These are phyloP conservation scores for Torulaspora microellipsoides DNA, from an alignment of 805 yeast species.

Conservation along the genomic window DNA sequence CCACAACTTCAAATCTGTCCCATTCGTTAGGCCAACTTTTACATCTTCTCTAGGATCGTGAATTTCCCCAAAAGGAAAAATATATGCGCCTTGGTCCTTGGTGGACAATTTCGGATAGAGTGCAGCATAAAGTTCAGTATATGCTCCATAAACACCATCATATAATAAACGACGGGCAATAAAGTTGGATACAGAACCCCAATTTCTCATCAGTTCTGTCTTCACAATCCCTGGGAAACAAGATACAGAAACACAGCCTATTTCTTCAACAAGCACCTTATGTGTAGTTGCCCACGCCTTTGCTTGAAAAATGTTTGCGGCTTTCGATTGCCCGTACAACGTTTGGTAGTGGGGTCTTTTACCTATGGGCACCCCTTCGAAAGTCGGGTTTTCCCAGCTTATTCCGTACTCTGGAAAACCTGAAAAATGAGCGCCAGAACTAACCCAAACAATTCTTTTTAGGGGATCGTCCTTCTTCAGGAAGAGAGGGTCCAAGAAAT, in stretches of 20 bases:
- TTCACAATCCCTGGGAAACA: constrained; percentile 37
- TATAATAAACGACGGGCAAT: constrained; percentile 15
- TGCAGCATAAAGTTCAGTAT: constrained; percentile 38
- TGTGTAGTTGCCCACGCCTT: constrained; percentile 34
- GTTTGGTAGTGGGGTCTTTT: constrained; percentile 18
- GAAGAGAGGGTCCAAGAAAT: constrained; percentile 36
- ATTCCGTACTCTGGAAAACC: constrained; percentile 34
- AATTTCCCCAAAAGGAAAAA: constrained; percentile 36
- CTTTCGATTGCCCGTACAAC: constrained; percentile 40
- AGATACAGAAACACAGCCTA: constrained; percentile 33
- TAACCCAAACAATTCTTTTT: constrained; percentile 39
- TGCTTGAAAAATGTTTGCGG: constrained; percentile 35
- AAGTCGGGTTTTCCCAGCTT: constrained; percentile 30
- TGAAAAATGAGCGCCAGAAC: constrained; percentile 33
- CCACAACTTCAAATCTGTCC: constrained; percentile 30
- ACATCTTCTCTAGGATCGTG: constrained; percentile 31
- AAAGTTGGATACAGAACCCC: constrained; percentile 11
- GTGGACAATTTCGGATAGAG: constrained; percentile 34
- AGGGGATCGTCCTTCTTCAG: constrained; percentile 30
- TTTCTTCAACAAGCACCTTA: constrained; percentile 20
- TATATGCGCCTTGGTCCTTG: constrained; percentile 32
- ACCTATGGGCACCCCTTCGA: constrained; percentile 15
- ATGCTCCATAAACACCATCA: constrained; percentile 35
- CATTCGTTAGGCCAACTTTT: constrained; percentile 24
- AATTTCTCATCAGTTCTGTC: constrained; percentile 32